phyloP scores from a whole-genome alignment of 805 yeast species.

The Metschnikowia gelsemii region DNA sequence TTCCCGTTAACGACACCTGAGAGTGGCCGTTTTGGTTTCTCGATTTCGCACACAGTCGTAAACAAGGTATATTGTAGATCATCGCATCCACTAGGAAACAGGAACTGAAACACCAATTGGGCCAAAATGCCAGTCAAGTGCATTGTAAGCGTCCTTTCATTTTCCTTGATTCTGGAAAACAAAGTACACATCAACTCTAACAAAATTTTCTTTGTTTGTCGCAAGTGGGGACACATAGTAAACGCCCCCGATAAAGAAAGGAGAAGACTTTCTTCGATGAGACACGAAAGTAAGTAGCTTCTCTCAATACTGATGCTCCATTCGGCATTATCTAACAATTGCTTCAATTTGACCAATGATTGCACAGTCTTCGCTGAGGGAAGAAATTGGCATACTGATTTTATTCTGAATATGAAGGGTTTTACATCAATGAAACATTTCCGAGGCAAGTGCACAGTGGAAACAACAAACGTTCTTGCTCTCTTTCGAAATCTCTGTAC shows the following conservation, averaged over 20 bases:
- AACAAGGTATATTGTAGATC: conserved; percentile 7
- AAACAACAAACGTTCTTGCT: conserved; percentile 1
- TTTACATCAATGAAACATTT: conserved; percentile 3
- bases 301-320: conserved; percentile 5
- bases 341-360: conserved; percentile 5
- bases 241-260: conserved; percentile 1
- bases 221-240: not conserved
- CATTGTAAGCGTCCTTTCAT: conserved; percentile 4
- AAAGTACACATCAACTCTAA: conserved; percentile 5
- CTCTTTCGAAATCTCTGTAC: conserved; percentile 1
- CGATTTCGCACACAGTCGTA: conserved; percentile 8
- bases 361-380: conserved; percentile 6
- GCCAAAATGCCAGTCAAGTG: conserved; percentile 14
- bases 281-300: conserved; percentile 2
- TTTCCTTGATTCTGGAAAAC: conserved; percentile 5
- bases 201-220: conserved; percentile 2
- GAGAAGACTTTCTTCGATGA: conserved; percentile 12
- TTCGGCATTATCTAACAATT: not conserved
- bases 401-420: conserved; percentile 7
- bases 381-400: conserved; percentile 9
- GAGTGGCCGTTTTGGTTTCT: conserved; percentile 2
- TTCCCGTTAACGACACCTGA: not conserved
- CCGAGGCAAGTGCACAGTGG: conserved; percentile 7
- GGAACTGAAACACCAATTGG: conserved; percentile 16
- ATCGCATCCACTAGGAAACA: conserved; percentile 9